Evolutionary conservation across 2,329 filamentous ascomycete genomes (phyloP), one percentile per base, ranked within the genome.

Genomic region (Pseudogymnoascus sp.): DNA sequence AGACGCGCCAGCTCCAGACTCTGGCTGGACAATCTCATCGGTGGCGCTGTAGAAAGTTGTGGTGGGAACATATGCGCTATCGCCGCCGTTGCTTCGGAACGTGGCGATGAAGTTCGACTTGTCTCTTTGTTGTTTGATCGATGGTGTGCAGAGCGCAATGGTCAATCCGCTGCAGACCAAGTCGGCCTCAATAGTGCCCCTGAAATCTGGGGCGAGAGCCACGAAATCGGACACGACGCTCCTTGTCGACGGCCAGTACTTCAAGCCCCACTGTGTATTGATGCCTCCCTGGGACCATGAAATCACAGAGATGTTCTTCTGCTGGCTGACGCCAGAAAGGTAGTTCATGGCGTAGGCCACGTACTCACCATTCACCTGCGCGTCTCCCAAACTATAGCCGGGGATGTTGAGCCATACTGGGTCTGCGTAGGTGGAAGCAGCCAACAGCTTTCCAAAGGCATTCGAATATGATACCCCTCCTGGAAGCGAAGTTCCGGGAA

Each of bases 301-400:
- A n/a, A 84, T 71, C 18, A 83, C 73, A 16, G 75, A 73, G 5
- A 81, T 72, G 18, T 78, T 75, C 14, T 69, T 66, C 21, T 73
- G 69, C 49, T 68, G 65, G 46, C 74, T 76, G 65, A 81, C 71
- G 36, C 71, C 74, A 28, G 74, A 71, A 63, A 84, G 76, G 72
- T 85, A 85, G 72, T 85, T 82, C 65, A 85, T 80, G 4, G 82
- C 81, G 69, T 86, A 84, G 2, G 81, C 80, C 40, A 83, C 77
- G 66, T 81, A 84, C 69, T 85, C 82, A 3, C 80, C 72, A 66
- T 81, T 84, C 28, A 73, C 65, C 66, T 84, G 82, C 0, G 75
- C 76, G 63, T 86, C 81, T 21, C 66, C 72, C 8, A 83, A 73
- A 38, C 80, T 74, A 40, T 75, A 73, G 1, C 72, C 72, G 0